Base-by-base conservation (phyloP, 768 basidiomycete genomes). In the Glaciozyma antarctica region DNA sequence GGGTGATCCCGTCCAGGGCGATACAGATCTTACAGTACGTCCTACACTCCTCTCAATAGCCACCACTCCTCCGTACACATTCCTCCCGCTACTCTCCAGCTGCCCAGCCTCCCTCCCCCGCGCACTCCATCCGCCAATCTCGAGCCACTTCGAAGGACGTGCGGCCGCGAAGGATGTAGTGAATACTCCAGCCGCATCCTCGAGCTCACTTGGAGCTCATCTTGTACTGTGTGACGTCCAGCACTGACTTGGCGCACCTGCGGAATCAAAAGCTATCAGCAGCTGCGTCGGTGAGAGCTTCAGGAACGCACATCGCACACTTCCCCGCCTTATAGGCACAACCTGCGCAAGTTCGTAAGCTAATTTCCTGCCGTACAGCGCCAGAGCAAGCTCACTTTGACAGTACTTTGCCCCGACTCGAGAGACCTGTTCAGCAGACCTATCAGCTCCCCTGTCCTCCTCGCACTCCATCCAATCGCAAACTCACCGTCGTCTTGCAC, bases 321-420 rank as follows among this genome's bases (percentile, higher is more conserved):
- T 61, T 38, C 5, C 68, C 68, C 21, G 51, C 48, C 48, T 63
- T 61, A 30, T 60, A 57, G 5, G 67, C 67, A 47, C 67, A 69
- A 2, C 61, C 67, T 69, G 58, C 24, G 15, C 26, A 12, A 26
- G 16, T 2, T 26, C n/a, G 56, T 58, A 32, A 28, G 30, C 12
- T n/a, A 3, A 16, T 19, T 6, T 44, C 45, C 5, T 6, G 30
- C 13, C 19, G 28, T 22, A 44, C 10, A n/a, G 21, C 16, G 5
- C 17, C 4, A 16, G 38, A 2, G 2, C 12, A 17, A 6, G 1
- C n/a, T 44, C 22, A 34, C 69, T 53, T 24, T 71, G 69, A 53
- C 69, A 71, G 52, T 54, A 71, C 63, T 61, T 65, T 12, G 69
- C 69, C 12, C 66, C 69, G 1, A 64, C 63, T 38, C 64, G 60